Conservation (phyloP, 2,329 filamentous ascomycete species). For the Aspergillus aculeatus region DNA sequence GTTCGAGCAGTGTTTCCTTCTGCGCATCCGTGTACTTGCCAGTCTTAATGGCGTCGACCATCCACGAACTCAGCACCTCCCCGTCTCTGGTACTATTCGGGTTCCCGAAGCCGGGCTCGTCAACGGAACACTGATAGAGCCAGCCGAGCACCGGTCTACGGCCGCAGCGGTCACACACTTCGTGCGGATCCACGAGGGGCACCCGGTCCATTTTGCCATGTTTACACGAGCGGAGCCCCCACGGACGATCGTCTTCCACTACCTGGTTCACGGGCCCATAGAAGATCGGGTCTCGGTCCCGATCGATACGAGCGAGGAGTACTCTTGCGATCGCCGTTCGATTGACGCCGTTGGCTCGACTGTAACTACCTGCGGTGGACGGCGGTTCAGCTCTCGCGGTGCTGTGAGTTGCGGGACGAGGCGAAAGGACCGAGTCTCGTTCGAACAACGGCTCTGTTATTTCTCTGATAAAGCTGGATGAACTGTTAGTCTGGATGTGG, state of each 20-base stretch:
- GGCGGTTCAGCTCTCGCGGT: too few species aligned
- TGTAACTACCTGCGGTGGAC: too few species aligned
- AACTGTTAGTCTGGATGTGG: neutral
- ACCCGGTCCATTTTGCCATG: constrained; percentile 68
- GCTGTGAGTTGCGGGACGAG: too few species aligned
- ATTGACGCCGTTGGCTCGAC: too few species aligned
- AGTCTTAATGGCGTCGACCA: constrained; percentile 43
- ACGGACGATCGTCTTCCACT: neutral
- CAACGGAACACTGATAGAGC: constrained; percentile 71
- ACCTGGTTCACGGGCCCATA: neutral
- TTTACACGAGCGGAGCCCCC: constrained; percentile 10
- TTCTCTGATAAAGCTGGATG: neutral
- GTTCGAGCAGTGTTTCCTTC: constrained; percentile 40
- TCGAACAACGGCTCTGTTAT: too few species aligned
- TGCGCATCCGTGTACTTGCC: constrained; percentile 46
- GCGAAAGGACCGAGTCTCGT: too few species aligned
- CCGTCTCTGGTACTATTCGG: constrained; percentile 11
- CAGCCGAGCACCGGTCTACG: constrained; percentile 62
- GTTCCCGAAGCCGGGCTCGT: constrained; percentile 50
- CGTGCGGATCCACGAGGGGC: constrained; percentile 48
- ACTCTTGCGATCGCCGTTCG: too few species aligned
- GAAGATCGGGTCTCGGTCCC: neutral
- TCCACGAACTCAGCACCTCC: constrained; percentile 36
- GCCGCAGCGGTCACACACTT: constrained; percentile 60
- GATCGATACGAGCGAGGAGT: too few species aligned